Conservation (phyloP, 352 stramenopile species). For the Aphanomyces stellatus region DNA sequence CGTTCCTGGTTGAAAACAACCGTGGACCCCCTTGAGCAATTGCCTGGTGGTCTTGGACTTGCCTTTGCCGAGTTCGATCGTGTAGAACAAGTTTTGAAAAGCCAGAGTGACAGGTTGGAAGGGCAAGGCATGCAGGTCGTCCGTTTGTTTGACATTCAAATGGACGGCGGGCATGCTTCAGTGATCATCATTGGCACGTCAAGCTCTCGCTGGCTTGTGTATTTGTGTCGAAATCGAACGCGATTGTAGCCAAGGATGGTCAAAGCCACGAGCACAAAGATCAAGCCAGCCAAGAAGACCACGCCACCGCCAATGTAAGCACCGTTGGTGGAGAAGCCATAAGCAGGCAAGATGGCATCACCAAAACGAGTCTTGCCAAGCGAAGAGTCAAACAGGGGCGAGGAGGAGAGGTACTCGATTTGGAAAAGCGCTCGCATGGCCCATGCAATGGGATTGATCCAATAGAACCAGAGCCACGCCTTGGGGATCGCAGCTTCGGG, state of each 20-base stretch:
- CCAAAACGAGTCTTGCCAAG: not conserved
- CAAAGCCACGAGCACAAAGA: not conserved
- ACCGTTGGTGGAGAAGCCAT: not conserved
- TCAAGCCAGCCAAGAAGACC: not conserved
- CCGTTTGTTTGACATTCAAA: not conserved
- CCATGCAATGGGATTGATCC: conserved; percentile 19
- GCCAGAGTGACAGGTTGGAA: conserved; percentile 37
- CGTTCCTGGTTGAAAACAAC: conserved; percentile 35
- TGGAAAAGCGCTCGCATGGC: not conserved
- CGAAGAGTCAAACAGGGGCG: not conserved
- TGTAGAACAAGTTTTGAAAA: conserved; percentile 47
- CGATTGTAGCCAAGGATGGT: not conserved
- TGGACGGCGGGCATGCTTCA: not conserved
- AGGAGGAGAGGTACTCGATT: conserved; percentile 5
- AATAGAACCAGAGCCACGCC: conserved; percentile 9
- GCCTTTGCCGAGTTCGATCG: conserved; percentile 24
- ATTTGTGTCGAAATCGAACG: not conserved
- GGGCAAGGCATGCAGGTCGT: not conserved
- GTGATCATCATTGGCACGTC: not conserved
- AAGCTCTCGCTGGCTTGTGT: not conserved
- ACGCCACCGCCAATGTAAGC: not conserved
- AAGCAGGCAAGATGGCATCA: not conserved
- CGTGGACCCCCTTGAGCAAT: conserved; percentile 48
- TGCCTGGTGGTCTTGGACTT: conserved; percentile 31
- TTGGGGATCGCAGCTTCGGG: not conserved